Evolutionary conservation across 176 grass and related monocot genomes (phyloP).

Genomic region (Avena eriantha): DNA sequence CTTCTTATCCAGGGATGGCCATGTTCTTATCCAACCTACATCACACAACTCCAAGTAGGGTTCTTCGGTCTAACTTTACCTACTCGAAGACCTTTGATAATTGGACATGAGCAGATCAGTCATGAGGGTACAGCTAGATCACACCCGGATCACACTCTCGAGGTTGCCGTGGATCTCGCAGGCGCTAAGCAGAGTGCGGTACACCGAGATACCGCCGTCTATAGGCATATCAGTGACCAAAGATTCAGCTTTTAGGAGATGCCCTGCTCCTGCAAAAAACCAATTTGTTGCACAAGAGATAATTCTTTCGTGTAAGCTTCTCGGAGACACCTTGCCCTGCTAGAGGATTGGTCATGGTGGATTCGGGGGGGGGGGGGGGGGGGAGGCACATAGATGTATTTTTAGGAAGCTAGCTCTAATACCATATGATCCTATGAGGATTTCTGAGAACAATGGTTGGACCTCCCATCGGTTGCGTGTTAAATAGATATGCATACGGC

Average conservation of each 20-base stretch:
- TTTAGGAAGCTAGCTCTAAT: no score
- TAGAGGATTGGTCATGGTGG: no score
- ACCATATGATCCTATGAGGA: no score
- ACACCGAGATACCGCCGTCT: constrained; percentile 37
- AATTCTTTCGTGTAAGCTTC: no score
- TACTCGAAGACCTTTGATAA: constrained; percentile 44
- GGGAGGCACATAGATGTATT: no score
- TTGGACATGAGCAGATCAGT: constrained; percentile 50
- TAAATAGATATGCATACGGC: no score
- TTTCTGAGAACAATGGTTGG: no score
- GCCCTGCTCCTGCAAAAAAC: background rate
- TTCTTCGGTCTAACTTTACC: constrained; percentile 40
- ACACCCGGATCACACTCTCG: constrained; percentile 30
- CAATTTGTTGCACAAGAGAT: no score
- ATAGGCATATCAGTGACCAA: constrained; percentile 46
- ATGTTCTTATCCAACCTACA: background rate
- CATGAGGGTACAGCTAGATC: constrained; percentile 42
- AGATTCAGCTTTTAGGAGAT: constrained; percentile 49
- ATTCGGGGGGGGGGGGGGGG: no score
- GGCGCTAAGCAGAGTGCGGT: constrained; percentile 42
- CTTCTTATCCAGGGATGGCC: background rate
- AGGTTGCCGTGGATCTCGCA: constrained; percentile 53
- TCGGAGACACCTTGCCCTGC: no score
- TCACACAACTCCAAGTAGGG: constrained; percentile 43
- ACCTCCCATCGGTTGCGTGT: no score